Evolutionary conservation across 2,329 filamentous ascomycete genomes (phyloP).

Genomic region (Lachnellula arida): DNA sequence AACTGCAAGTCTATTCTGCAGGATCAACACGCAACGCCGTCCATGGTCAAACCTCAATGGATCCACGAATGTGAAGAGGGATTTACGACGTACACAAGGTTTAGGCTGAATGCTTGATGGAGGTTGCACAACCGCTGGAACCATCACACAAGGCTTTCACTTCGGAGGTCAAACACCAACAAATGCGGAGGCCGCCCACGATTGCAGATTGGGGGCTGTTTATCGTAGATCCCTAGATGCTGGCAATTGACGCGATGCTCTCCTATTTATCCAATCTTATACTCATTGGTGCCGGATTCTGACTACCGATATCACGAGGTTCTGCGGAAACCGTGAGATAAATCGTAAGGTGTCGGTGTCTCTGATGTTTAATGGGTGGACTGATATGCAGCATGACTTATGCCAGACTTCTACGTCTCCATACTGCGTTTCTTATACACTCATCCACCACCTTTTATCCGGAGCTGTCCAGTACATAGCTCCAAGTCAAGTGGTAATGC

Average conservation of each 20-base stretch:
- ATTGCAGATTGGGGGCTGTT: no score
- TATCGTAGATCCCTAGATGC: no score
- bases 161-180: no score
- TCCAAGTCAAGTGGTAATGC: neutral
- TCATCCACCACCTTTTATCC: conserved; percentile 20
- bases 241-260: no score
- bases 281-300: neutral
- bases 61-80: neutral
- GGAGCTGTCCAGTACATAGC: conserved; percentile 12
- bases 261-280: neutral
- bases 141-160: neutral
- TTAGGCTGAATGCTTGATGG: neutral
- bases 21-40: neutral
- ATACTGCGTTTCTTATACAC: neutral
- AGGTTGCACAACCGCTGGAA: neutral
- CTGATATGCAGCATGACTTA: neutral
- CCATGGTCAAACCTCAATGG: neutral
- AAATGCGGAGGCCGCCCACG: no score
- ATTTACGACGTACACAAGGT: neutral
- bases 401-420: neutral
- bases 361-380: neutral
- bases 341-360: conserved; percentile 1
- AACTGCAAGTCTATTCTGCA: neutral
- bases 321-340: no score
- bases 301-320: neutral